Evolutionary conservation across 192 early-diverging fungal genomes (phyloP), one percentile per base, ranked within the genome.

Genomic region (Piromyces finnis): DNA sequence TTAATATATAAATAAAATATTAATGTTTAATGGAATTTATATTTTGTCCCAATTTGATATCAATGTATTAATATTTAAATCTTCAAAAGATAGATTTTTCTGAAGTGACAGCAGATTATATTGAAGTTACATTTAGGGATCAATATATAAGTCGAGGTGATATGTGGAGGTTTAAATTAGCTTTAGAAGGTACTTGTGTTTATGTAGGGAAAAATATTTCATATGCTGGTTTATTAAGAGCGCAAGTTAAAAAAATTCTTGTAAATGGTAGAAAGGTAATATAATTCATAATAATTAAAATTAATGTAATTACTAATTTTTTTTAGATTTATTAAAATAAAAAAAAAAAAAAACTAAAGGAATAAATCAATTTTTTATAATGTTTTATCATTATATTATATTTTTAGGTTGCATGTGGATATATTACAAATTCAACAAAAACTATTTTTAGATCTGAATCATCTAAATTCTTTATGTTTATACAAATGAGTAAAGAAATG

Each of bases 401-500:
- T n/a, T 32, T 3, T 32, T 32, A 94, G 89, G 89, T 92, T 2
- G 83, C 88, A 0, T 94, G 91, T 79, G 97, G 94, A 29, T 95
- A 92, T 79, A 89, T 99, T 29, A 93, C 88, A 22, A 88, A 87
- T 29, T 87, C 88, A 27, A 98, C 96, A 14, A 92, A 92, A 84
- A 85, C 91, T 29, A 95, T 98, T 17, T 98, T 96, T 80, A 89
- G 97, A 18, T 98, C 97, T 16, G 94, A 94, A 81, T 95, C 96
- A 0, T 96, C 95, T 16, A 95, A 96, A 80, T 94, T 93, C 78
- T 97, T 95, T 83, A 90, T 99, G 22, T 95, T 97, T 83, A 91
- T 99, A 28, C 97, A 99, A 86, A 95, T 99, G 95, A 94, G 92
- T 32, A 90, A 90, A 77, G 97, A 99, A 86, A 99, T 98, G 96